These are phyloP conservation scores for Pseudogymnoascus sp. DNA, from an alignment of 2,329 filamentous ascomycete genomes.

Conservation along the genomic window DNA sequence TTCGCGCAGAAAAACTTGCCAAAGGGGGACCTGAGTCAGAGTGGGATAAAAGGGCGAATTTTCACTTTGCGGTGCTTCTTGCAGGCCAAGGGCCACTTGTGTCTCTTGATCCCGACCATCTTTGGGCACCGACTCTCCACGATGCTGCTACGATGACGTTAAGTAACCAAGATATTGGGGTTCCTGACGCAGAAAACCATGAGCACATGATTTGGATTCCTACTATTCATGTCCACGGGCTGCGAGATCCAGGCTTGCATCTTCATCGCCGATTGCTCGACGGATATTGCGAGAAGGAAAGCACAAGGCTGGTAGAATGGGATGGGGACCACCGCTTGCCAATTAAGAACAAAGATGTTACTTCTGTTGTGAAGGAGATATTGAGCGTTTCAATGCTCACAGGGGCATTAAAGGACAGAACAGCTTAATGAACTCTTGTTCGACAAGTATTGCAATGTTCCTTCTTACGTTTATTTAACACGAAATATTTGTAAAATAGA, in stretches of 20 bases:
- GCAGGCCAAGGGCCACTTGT: too few relatives aligned
- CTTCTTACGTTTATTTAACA: too few relatives aligned
- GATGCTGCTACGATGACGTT: not conserved
- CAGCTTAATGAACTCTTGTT: too few relatives aligned
- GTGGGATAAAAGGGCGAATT: too few relatives aligned
- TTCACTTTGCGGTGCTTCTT: too few relatives aligned
- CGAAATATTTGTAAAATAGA: too few relatives aligned
- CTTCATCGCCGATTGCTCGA: slow-evolving; percentile 49
- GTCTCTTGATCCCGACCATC: not conserved
- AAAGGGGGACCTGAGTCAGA: too few relatives aligned
- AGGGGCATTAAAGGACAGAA: too few relatives aligned
- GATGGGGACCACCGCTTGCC: slow-evolving; percentile 64
- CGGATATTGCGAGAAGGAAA: slow-evolving; percentile 51
- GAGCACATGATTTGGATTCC: slow-evolving; percentile 47
- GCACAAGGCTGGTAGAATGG: slow-evolving; percentile 59
- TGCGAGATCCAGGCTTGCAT: slow-evolving; percentile 51
- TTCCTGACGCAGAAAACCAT: slow-evolving; percentile 13
- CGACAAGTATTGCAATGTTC: too few relatives aligned
- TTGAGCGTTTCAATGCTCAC: not conserved
- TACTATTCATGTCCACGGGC: slow-evolving; percentile 62
- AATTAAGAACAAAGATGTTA: slow-evolving; percentile 59
- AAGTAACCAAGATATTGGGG: too few relatives aligned
- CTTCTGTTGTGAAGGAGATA: slow-evolving; percentile 45
- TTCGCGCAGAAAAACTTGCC: too few relatives aligned
- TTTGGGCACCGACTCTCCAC: slow-evolving; percentile 34